phyloP scores from a whole-genome alignment of 495 filamentous ascomycete genomes.

The Clavariopsis aquatica region DNA sequence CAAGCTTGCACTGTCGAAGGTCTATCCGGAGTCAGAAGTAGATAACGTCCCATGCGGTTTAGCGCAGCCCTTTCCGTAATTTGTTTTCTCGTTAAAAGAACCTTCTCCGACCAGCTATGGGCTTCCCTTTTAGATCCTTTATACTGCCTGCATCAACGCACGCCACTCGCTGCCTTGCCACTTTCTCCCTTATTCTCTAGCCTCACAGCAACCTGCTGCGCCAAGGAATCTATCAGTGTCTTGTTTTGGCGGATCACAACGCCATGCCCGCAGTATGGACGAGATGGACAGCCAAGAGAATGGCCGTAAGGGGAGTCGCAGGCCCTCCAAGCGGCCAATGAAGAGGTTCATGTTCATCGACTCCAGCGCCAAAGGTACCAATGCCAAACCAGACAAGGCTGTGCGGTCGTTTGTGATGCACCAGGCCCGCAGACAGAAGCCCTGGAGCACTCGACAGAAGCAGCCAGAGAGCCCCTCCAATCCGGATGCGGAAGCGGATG shows the following conservation, averaged over 20 bases:
- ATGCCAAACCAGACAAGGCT: conserved; percentile 31
- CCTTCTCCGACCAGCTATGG: conserved; percentile 5
- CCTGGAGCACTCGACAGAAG: conserved; percentile 37
- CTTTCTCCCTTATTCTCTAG: background rate
- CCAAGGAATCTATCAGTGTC: background rate
- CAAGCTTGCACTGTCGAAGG: background rate
- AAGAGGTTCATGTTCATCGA: conserved; percentile 39
- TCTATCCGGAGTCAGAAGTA: conserved; percentile 9
- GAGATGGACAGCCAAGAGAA: conserved; percentile 3
- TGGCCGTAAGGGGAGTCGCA: conserved; percentile 12
- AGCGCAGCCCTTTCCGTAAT: conserved; percentile 2
- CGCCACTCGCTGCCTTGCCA: conserved; percentile 7
- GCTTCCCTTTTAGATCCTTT: conserved; percentile 23
- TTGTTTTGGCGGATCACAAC: background rate
- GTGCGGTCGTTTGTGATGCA: conserved; percentile 40
- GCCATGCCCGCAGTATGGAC: conserved; percentile 17
- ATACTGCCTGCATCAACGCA: conserved; percentile 1
- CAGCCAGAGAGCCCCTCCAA: background rate
- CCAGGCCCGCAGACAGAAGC: conserved; percentile 29
- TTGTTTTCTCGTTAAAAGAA: conserved; percentile 8
- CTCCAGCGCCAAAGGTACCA: conserved; percentile 16
- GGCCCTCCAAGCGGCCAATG: conserved; percentile 12
- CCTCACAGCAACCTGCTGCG: background rate
- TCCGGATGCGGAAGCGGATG: background rate
- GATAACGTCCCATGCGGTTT: conserved; percentile 16